Base-by-base conservation (phyloP, 192 early-diverging fungal genomes). In the Linnemannia exigua region DNA sequence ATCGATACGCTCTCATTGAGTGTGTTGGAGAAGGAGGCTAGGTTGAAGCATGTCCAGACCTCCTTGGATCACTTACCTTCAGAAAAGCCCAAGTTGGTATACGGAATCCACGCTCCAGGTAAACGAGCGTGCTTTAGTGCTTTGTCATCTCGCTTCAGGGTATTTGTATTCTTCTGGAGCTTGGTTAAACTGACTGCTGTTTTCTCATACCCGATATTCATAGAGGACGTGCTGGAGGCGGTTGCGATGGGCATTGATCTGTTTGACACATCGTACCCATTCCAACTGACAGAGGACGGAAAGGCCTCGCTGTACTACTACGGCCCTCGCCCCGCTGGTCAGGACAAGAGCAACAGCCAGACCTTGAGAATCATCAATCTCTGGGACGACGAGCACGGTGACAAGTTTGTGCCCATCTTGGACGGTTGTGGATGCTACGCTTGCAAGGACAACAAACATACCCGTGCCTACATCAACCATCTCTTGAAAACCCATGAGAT, bases 391-490 rank as follows among this genome's bases (percentile, higher is more conserved):
- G 89, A 91, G 74, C 90, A 90, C 74, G 82, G 78, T 28, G 81
- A 87, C 52, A 91, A 95, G 73, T 93, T 94, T 84, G 80, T 88
- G 9, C 94, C 93, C 31, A 85, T 96, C 19, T 88, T 92, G 25
- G 69, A 77, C 3, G 89, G 83, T 14, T 96, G 95, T 77, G 71
- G 84, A 61, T 96, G 95, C 79, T 91, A 92, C 61, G 84, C 94
- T 28, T 96, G 95, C 75, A 86, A 85, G 46, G 87, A 76, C 44
- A 33, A 48, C 15, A 72, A 47, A 46, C 92, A 96, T 84, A 91
- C 93, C 25, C 88, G 94, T 67, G 91, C 95, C 6, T 96, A 96
- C 74, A 87, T 95, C 67, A 92, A 95, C 80, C 95, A 96, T 70
- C 89, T 96, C 72, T 79, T 95, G 48, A 89, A 88, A 50, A 87